A percentile compares a stretch with the other conserved stretches of the same genome.
phyloP scores from a whole-genome alignment of 2,329 filamentous ascomycete genomes.

The Trichothecium roseum region DNA sequence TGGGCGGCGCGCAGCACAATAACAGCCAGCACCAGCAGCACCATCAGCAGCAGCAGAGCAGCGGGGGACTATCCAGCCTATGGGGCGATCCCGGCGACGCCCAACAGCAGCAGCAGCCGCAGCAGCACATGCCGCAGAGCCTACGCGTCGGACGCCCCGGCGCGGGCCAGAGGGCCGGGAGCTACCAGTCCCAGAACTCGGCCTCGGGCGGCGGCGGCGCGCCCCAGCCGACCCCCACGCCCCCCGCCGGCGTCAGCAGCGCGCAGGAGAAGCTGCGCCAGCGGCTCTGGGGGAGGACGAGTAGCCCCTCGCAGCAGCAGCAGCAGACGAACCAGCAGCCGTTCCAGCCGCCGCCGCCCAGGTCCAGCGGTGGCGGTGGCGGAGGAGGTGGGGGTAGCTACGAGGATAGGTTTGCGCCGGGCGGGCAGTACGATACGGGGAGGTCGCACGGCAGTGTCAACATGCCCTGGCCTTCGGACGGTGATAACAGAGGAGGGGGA shows the following conservation, averaged over 20 bases:
- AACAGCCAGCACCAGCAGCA: slow-evolving; percentile 22
- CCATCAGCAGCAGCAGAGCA: slow-evolving; percentile 16
- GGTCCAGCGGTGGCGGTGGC: slow-evolving; percentile 27
- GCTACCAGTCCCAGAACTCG: slow-evolving; percentile 50
- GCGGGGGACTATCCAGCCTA: slow-evolving; percentile 39
- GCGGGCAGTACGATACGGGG: slow-evolving; percentile 3
- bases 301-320: slow-evolving; percentile 39
- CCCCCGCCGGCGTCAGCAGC: slow-evolving; percentile 38
- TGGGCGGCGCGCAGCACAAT: background rate
- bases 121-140: slow-evolving; percentile 28
- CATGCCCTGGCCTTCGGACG: slow-evolving; percentile 34
- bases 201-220: slow-evolving; percentile 18
- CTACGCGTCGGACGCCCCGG: slow-evolving; percentile 25
- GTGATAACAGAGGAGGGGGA: slow-evolving; percentile 24
- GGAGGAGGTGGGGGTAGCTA: slow-evolving; percentile 13
- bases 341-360: slow-evolving; percentile 31
- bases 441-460: slow-evolving; percentile 33
- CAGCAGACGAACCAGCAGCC: slow-evolving; percentile 31
- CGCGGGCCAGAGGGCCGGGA: slow-evolving; percentile 59
- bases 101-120: slow-evolving; percentile 20
- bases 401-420: slow-evolving; percentile 6
- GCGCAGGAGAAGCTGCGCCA: slow-evolving; percentile 79
- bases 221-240: slow-evolving; percentile 11
- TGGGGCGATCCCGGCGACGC: slow-evolving; percentile 38
- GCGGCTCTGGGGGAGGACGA: slow-evolving; percentile 57